Base-by-base conservation (phyloP, 75 land plant species). In the Sequoiadendron giganteum region DNA sequence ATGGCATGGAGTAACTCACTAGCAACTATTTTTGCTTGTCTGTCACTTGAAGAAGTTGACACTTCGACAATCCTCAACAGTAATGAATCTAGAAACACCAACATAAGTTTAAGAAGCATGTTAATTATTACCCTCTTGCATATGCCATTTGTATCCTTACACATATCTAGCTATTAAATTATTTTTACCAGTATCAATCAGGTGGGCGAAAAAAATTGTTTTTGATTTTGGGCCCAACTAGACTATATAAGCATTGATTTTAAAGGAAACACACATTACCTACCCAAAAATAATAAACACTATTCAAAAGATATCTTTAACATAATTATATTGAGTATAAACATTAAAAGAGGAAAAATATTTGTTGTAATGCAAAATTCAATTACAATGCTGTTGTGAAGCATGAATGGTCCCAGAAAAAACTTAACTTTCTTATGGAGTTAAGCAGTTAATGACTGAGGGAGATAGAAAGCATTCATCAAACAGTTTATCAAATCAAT, bases 1-100 rank as follows among this genome's bases (percentile, higher is more conserved):
- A 90, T 47, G 58, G 93, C 93, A 85, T 92, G 93, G 81, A 92
- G 89, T 14, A 92, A 83, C 83, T 92, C 93, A 88, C 89, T 85
- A 58, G 92, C 88, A 40, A 84, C 83, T 45, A 92, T 88, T 85
- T 92, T 92, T 18, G 88, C 89, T 21, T 85, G 73, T 39, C 93
- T 76, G 40, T 92, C 93, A 88, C 86, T 92, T 76, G 93, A 88
- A 16, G 90, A 86, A 10, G 85, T 61, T 70, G 93, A 92, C 61
- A 92, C 45, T 80, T 92, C 93, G 18, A 90, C 93, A 38, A 92
- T 90, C 78, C 93, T 90, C 78, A 92, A 75, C 36, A 92, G 86
- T 43, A 92, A 78, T 39, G 88, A 84, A 81, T 92, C 93, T 92
- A 89, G 6, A 40, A 45, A 47, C 11, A 86, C 11, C 28, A 3